phyloP scores from a whole-genome alignment of 805 yeast genomes.

The Brettanomyces custersianus region DNA sequence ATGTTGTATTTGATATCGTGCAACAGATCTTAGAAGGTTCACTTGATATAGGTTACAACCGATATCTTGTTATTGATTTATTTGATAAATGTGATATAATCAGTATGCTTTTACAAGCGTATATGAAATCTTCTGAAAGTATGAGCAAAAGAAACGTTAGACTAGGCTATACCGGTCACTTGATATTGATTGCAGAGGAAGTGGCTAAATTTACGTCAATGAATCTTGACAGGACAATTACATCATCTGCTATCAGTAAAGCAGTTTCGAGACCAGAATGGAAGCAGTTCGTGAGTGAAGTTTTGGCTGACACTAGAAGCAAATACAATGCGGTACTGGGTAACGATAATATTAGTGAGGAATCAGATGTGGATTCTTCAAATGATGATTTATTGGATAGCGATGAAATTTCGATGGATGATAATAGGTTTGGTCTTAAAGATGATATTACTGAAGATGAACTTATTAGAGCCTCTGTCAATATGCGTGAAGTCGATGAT shows the following conservation, averaged over 20 bases:
- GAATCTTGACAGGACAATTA: slow-evolving; percentile 45
- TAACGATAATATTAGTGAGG: slow-evolving; percentile 23
- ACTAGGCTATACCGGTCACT: slow-evolving; percentile 95
- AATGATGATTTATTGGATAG: slow-evolving; percentile 13
- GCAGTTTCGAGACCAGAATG: slow-evolving; percentile 20
- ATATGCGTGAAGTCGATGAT: too few species aligned
- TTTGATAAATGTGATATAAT: slow-evolving; percentile 58
- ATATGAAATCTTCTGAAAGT: slow-evolving; percentile 46
- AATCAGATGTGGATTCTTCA: slow-evolving; percentile 14
- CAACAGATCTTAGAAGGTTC: slow-evolving; percentile 82
- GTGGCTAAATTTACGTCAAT: slow-evolving; percentile 76
- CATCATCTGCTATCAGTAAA: slow-evolving; percentile 43
- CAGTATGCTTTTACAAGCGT: slow-evolving; percentile 53
- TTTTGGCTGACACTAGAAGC: slow-evolving; percentile 81
- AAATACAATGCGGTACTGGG: slow-evolving; percentile 93
- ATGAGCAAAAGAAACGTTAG: slow-evolving; percentile 55
- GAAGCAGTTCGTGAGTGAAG: slow-evolving; percentile 64
- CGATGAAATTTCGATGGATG: slow-evolving; percentile 13
- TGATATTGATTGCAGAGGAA: slow-evolving; percentile 89
- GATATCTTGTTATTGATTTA: slow-evolving; percentile 62
- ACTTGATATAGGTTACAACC: slow-evolving; percentile 77
- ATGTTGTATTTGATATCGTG: slow-evolving; percentile 91
- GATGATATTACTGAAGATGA: slow-evolving; percentile 7
- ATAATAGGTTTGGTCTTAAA: slow-evolving; percentile 2
- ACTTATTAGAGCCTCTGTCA: too few species aligned